phyloP scores from a whole-genome alignment of 2,329 filamentous ascomycete species.

The Fusarium chlamydosporum region DNA sequence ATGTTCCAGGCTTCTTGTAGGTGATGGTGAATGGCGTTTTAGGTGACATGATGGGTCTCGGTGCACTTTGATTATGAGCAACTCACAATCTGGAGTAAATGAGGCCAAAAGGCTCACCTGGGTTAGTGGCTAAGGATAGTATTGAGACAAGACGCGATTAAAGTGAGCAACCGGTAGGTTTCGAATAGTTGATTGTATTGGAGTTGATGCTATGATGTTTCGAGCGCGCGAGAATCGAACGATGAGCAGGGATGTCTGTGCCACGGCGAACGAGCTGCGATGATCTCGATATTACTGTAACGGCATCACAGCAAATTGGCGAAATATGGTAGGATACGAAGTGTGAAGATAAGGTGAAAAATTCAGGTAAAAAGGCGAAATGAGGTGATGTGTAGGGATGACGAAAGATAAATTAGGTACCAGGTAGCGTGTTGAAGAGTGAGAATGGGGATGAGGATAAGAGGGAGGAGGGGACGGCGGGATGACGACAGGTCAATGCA shows the following conservation, averaged over 20 bases:
- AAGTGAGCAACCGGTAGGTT: conserved; percentile 11
- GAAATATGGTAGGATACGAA: not conserved
- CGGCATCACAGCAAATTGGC: conserved; percentile 21
- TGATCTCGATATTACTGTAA: conserved; percentile 20
- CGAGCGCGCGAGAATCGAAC: conserved; percentile 41
- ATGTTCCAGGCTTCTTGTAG: conserved; percentile 70
- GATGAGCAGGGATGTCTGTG: conserved; percentile 42
- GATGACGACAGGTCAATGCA: conserved; percentile 35
- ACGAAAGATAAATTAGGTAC: conserved; percentile 10
- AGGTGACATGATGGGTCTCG: conserved; percentile 25
- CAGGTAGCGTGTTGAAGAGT: conserved; percentile 1
- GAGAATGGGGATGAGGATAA: conserved; percentile 15
- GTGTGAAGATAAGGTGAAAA: not conserved
- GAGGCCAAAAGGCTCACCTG: conserved; percentile 1
- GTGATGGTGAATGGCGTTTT: conserved; percentile 68
- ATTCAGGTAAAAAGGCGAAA: conserved; percentile 7
- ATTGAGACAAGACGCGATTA: not conserved
- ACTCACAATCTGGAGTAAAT: not conserved
- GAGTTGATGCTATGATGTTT: conserved; percentile 26
- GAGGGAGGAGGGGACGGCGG: conserved; percentile 17
- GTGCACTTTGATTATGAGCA: conserved; percentile 22
- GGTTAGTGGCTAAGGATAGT: conserved; percentile 5
- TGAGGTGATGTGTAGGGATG: conserved; percentile 18
- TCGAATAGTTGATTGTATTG: conserved; percentile 22
- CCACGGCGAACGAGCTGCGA: conserved; percentile 15